Percentiles rank a stretch among this genome's conserved stretches.
Conservation (phyloP, 1,284 basidiomycete species). For the Rhodotorula sp. region DNA sequence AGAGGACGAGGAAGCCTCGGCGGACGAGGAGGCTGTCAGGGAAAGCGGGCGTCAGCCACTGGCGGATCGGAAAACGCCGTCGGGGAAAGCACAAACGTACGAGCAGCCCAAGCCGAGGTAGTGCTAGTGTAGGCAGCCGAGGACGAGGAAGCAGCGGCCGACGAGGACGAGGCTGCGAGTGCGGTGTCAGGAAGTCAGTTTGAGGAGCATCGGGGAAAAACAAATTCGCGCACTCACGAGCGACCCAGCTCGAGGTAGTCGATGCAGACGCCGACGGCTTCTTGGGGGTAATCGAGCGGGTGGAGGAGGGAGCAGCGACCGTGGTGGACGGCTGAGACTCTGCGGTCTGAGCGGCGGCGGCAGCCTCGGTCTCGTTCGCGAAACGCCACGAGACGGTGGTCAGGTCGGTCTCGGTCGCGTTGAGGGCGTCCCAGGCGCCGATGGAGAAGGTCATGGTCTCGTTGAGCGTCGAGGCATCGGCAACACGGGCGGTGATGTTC, state of each 20-base stretch:
- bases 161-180: too few species aligned
- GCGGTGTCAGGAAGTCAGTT: too few species aligned
- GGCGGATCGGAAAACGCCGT: neutral
- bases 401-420: constrained; percentile 29
- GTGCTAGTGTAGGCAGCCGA: too few species aligned
- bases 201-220: too few species aligned
- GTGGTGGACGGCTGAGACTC: neutral
- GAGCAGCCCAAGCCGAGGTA: too few species aligned
- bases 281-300: neutral
- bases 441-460: constrained; percentile 34
- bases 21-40: neutral
- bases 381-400: constrained; percentile 35
- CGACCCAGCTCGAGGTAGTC: constrained; percentile 12
- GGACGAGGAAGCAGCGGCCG: too few species aligned
- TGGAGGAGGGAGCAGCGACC: neutral
- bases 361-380: constrained; percentile 38
- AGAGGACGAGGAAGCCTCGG: constrained; percentile 1
- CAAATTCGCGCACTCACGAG: neutral
- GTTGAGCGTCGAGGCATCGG: constrained; percentile 33
- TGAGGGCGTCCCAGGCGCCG: constrained; percentile 31
- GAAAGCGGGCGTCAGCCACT: neutral
- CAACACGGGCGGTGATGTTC: constrained; percentile 31
- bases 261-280: neutral
- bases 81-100: too few species aligned
- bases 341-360: constrained; percentile 17